Evolutionary conservation across 2,329 filamentous ascomycete genomes (phyloP).

Genomic region (Microdochium trichocladiopsis): DNA sequence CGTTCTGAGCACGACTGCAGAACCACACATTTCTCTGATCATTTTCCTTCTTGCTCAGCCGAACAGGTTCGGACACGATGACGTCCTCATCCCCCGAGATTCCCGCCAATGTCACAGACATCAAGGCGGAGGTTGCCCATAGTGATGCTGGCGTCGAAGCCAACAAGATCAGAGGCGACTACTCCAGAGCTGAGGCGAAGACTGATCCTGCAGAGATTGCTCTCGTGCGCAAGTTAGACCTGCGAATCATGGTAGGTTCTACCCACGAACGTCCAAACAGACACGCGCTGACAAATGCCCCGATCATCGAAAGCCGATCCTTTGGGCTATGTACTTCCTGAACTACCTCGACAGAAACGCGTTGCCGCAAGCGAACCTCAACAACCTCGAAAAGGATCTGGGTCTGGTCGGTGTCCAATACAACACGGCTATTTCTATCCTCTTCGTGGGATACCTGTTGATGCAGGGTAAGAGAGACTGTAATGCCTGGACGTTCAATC

Average conservation of each 20-base stretch:
- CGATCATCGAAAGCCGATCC: conserved; percentile 22
- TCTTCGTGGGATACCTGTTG: conserved; percentile 28
- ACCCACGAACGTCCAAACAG: background rate
- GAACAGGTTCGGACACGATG: too few relatives aligned
- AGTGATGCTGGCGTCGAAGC: too few relatives aligned
- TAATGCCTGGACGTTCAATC: too few relatives aligned
- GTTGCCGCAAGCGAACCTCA: conserved; percentile 37
- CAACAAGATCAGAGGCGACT: too few relatives aligned
- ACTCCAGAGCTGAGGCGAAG: too few relatives aligned
- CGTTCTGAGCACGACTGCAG: too few relatives aligned
- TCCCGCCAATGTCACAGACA: too few relatives aligned
- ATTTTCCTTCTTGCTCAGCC: too few relatives aligned
- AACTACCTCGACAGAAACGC: conserved; percentile 30
- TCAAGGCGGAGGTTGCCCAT: too few relatives aligned
- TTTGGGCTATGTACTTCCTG: conserved; percentile 23
- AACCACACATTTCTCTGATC: too few relatives aligned
- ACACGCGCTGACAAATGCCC: background rate
- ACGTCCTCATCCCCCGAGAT: too few relatives aligned
- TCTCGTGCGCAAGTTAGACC: conserved; percentile 26
- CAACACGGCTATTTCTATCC: conserved; percentile 17
- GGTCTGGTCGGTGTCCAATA: conserved; percentile 27
- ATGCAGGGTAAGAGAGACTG: too few relatives aligned
- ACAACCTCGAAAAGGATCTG: conserved; percentile 32
- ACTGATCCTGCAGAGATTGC: conserved; percentile 26
- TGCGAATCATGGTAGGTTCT: conserved; percentile 22